These are phyloP conservation scores for Yamadazyma nakazawae DNA, from an alignment of 805 yeast species.

Conservation along the genomic window DNA sequence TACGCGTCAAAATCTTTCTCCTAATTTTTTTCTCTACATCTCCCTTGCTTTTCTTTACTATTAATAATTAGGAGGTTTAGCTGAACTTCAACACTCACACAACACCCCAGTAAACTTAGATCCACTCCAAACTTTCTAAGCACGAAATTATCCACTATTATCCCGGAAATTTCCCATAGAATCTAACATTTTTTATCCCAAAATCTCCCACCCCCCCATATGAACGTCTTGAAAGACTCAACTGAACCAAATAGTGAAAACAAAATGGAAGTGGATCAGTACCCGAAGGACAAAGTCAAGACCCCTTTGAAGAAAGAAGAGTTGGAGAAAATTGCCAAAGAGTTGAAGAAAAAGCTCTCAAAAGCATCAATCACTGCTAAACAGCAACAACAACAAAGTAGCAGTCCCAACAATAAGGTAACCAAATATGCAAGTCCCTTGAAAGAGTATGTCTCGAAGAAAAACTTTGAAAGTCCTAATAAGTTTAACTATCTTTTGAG, in stretches of 20 bases:
- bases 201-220: not conserved
- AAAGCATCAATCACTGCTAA: conserved; percentile 45
- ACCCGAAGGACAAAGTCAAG: conserved; percentile 15
- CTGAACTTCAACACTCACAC: not conserved
- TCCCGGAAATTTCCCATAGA: not conserved
- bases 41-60: not conserved
- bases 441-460: conserved; percentile 27
- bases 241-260: not conserved
- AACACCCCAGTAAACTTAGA: not conserved
- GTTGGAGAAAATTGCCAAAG: conserved; percentile 42
- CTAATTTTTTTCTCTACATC: conserved; percentile 1
- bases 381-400: conserved; percentile 17
- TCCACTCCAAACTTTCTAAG: not conserved
- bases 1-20: conserved; percentile 9
- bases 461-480: conserved; percentile 18
- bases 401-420: conserved; percentile 1
- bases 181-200: not conserved
- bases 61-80: not conserved
- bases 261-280: conserved; percentile 4
- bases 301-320: conserved; percentile 43
- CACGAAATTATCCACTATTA: not conserved
- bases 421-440: conserved; percentile 21
- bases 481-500: conserved; percentile 21
- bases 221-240: conserved; percentile 5
- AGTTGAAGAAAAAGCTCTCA: conserved; percentile 39